Evolutionary conservation across 2,329 filamentous ascomycete species (phyloP), one percentile per base, ranked within the genome.

Genomic region (Fusarium annulatum): DNA sequence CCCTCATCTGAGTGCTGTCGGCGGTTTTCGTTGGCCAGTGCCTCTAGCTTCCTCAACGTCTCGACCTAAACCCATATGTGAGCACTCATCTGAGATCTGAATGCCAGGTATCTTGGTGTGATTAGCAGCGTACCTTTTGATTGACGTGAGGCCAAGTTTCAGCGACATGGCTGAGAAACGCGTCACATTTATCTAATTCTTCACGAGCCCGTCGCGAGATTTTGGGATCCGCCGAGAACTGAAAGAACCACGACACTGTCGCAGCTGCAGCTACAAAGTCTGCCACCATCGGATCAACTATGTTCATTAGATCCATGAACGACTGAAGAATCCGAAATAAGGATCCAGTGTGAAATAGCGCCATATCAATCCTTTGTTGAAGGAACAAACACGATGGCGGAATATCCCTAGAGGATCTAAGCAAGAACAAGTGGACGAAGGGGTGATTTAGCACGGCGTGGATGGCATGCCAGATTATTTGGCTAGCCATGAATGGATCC

Each of bases 161-260:
- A 28, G 43, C 43, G 0, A 21, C 26, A 21, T 28, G 9, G 26
- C 43, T 10, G 3, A 46, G 43, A 21, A 46, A 46, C 26, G 3
- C 3, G 3, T 28, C 26, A 0, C 26, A 46, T 15, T 21, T 21
- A 46, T 7, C 26, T 0, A 46, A 6, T 0, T 46, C 43, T 15
- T 28, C 23, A 46, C 43, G 26, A 21, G 43, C 43, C 8, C 43
- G 8, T 21, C 18, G 8, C 3, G 43, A 46, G 3, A 46, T 28
- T 0, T 28, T 46, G 1, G 18, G 9, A 21, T 46, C 23, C 0
- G 18, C 9, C 3, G 26, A 28, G 23, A 46, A 46, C 26, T 46
- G 43, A 28, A 46, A 46, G 18, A 46, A 46, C 43, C 43, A 28
- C 3, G 43, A 28, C 18, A 46, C 26, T 0, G 43, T 46, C 18